Base-by-base conservation (phyloP, 441 rosid species). In the Bruguiera hainesii region DNA sequence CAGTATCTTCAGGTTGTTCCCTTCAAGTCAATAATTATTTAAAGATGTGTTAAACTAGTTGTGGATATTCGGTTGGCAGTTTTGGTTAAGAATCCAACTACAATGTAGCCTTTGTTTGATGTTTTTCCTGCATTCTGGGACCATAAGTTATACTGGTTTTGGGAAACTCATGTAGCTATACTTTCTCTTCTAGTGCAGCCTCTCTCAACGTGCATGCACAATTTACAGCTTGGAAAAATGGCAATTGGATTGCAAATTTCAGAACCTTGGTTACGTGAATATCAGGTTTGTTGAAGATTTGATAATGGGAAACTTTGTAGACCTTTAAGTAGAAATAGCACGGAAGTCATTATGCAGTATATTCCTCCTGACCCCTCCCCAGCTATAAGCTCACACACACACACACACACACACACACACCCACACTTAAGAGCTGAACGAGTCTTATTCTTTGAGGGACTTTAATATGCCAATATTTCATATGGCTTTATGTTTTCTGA, bases 191-290 rank as follows among this genome's bases (percentile, higher is more conserved):
- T 5, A 56, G 50, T 65, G 76, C 87, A 94, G 97, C 98, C 98
- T 50, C 85, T 94, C 56, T 86, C 94, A n/a, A 83, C 79, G 35
- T 94, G 97, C 80, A 88, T 94, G 99, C 91, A 87, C 82, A 83
- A 86, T 58, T 80, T 94, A 66, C 99, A 89, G 81, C 73, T 74
- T 28, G 86, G 71, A 61, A 94, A 89, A 73, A 81, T 89, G 98
- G 96, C 97, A 11, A 84, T 89, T 23, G 87, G 87, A 48, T 71
- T 89, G 76, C 97, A 94, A 73, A 85, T 94, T 74, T 84, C 98
- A 49, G 99, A 94, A 83, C 94, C 98, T 31, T 94, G 97, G 98
- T 74, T 94, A 59, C 96, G 97, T 2, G 99, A 94, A 76, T 89
- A 87, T 80, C 98, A 88, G 95, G 97, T 88, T 46, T 49, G 66